Evolutionary conservation across 2,329 filamentous ascomycete species (phyloP).

Genomic region (Chrysoporthe deuterocubensis): DNA sequence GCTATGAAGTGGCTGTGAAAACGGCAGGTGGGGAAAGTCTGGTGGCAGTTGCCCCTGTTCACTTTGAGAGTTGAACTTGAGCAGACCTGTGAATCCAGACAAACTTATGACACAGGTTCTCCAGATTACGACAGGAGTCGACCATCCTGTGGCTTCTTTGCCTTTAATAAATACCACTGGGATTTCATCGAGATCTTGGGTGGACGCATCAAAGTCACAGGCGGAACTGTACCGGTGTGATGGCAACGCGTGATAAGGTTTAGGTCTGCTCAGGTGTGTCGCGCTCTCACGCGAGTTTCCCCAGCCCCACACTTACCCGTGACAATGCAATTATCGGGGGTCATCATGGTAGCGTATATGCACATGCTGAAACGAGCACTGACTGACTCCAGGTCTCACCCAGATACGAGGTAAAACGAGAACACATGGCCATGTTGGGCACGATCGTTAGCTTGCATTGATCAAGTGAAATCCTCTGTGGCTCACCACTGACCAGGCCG

Average conservation of each 20-base stretch:
- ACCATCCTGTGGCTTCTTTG: not conserved
- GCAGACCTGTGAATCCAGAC: not conserved
- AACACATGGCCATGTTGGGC: conserved; percentile 1
- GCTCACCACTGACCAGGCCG: not conserved
- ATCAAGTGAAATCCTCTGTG: not conserved
- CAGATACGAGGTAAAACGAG: not conserved
- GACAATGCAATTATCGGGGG: conserved; percentile 13
- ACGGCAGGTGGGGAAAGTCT: conserved; percentile 14
- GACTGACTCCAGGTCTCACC: conserved; percentile 1
- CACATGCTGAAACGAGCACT: not conserved
- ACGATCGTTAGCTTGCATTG: not conserved
- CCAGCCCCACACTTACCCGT: conserved; percentile 5
- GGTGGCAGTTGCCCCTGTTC: conserved; percentile 14
- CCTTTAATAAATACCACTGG: conserved; percentile 16
- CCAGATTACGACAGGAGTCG: not conserved
- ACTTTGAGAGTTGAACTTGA: conserved; percentile 14
- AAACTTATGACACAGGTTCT: not conserved
- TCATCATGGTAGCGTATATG: not conserved
- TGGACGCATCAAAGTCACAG: conserved; percentile 24
- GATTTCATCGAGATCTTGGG: conserved; percentile 9
- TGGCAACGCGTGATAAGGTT: conserved; percentile 26
- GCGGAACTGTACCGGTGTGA: conserved; percentile 20
- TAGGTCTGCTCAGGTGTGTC: conserved; percentile 16
- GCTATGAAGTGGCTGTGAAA: not conserved
- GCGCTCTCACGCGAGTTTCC: conserved; percentile 28